Percentiles rank a stretch among this genome's conserved stretches.
Evolutionary conservation across 1,284 basidiomycete genomes (phyloP).

Genomic region (Ganoderma sp.): DNA sequence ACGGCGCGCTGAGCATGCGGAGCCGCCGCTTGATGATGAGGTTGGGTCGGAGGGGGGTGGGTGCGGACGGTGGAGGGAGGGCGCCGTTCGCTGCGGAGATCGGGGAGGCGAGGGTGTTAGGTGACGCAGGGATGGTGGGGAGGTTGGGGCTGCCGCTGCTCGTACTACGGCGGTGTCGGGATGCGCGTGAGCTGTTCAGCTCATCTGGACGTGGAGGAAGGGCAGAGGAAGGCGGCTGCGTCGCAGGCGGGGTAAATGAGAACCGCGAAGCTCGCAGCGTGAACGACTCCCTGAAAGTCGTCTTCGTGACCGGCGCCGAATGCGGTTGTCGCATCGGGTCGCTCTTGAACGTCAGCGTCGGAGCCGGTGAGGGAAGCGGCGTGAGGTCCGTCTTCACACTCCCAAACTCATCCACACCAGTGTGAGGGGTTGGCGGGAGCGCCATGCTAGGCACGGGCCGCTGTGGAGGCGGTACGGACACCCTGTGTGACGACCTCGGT

Average conservation of each 20-base stretch:
- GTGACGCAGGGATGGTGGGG: conserved; percentile 53
- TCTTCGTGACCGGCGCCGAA: conserved; percentile 43
- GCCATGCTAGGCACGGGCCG: conserved; percentile 72
- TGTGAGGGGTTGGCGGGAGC: conserved; percentile 65
- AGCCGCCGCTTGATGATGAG: conserved; percentile 57
- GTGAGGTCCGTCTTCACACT: conserved; percentile 22
- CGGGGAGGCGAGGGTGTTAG: conserved; percentile 46
- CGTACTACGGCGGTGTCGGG: conserved; percentile 44
- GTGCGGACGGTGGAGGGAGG: conserved; percentile 38
- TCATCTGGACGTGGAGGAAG: conserved; percentile 70
- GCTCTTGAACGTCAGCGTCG: conserved; percentile 32
- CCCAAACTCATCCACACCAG: conserved; percentile 31
- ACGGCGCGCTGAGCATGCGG: conserved; percentile 65
- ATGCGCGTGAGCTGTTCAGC: conserved; percentile 26
- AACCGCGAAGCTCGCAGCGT: conserved; percentile 59
- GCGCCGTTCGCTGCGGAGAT: conserved; percentile 54
- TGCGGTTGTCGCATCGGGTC: conserved; percentile 31
- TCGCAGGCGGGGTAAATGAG: conserved; percentile 62
- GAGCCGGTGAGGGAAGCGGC: conserved; percentile 35
- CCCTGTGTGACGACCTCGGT: conserved; percentile 50
- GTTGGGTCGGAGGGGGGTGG: conserved; percentile 47
- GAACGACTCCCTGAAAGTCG: conserved; percentile 59
- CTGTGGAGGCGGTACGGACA: conserved; percentile 69
- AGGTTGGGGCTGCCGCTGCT: conserved; percentile 47
- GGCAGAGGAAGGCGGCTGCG: conserved; percentile 59